Evolutionary conservation across 2,329 filamentous ascomycete species (phyloP), one percentile per base, ranked within the genome.

Genomic region (Ceratocystis albifundus): DNA sequence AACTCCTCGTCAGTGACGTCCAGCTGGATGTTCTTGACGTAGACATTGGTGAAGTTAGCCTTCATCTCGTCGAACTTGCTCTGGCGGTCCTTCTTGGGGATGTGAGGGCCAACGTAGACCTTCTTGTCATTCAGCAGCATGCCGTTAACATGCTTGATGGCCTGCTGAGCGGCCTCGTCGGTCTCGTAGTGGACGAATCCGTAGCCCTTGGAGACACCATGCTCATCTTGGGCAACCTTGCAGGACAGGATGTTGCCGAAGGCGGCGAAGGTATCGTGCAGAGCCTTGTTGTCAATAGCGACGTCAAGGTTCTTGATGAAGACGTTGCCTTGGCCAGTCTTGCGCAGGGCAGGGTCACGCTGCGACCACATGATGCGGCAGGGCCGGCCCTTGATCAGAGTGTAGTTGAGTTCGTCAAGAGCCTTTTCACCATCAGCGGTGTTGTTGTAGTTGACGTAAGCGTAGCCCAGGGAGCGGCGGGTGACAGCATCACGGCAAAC

Each of bases 11-110:
- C 94, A 68, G 85, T 88, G 70, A 88, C 89, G 62, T 96, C 93
- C 45, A 80, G 74, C 73, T 87, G 85, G 72, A 99, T 88, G 82
- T 99, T 99, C 87, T 99, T 99, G 81, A 99, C 90, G 80, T 99
- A 99, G 78, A 99, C 87, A 78, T 99, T 99, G 82, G 94, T 99
- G 84, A 95, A 99, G 84, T 99, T 99, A 78, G 94, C 94, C 88
- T 99, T 99, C 93, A 99, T 99, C 84, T 99, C 94, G 82, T 99
- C 94, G 73, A 97, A 97, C 82, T 99, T 99, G 90, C 90, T 96
- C 85, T 97, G 94, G 74, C 94, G 93, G 76, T 99, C 94, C 85
- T 97, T 97, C 88, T 97, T 97, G 77, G 94, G 92, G 74, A 99
- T 97, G 80, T 99, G 94, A 80, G 96, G 93, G 70, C 94, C 94